Conservation (phyloP, 1,284 basidiomycete genomes). For the Heterobasidion parviporum region DNA sequence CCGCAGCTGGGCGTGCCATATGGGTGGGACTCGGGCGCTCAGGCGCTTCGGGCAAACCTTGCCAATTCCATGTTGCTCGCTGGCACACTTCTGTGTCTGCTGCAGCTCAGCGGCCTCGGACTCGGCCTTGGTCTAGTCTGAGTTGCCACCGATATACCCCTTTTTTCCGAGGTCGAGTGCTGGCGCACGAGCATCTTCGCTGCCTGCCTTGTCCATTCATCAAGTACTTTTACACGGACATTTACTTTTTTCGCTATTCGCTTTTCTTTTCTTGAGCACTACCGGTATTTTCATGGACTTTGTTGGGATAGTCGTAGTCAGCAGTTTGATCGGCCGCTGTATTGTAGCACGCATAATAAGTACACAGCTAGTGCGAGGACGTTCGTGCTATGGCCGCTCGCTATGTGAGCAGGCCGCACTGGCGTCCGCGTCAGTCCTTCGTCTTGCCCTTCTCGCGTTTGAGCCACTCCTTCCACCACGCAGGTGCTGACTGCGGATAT, state of each 20-base stretch:
- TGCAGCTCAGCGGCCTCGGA: neutral
- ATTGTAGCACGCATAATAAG: neutral
- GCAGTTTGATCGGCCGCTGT: neutral
- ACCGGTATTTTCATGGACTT: neutral
- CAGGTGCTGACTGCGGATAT: too few species aligned
- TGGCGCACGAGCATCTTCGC: neutral
- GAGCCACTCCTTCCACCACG: too few species aligned
- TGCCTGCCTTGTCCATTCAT: neutral
- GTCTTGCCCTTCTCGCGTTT: too few species aligned
- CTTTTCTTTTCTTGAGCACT: neutral
- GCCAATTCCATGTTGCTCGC: too few species aligned
- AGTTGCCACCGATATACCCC: neutral
- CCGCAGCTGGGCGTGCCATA: conserved; percentile 27
- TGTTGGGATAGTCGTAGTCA: neutral
- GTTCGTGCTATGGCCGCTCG: too few species aligned
- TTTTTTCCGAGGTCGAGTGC: neutral
- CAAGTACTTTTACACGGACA: neutral
- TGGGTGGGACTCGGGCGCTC: conserved; percentile 15
- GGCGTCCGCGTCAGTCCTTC: too few species aligned
- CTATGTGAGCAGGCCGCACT: too few species aligned
- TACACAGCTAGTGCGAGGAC: too few species aligned
- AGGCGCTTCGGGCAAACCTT: neutral
- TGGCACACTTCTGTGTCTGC: neutral
- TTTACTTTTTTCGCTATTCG: neutral
- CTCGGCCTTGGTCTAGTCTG: neutral